Evolutionary conservation across 768 basidiomycete species (phyloP), one percentile per base, ranked within the genome.

Genomic region (Hygrocybe coccinea): DNA sequence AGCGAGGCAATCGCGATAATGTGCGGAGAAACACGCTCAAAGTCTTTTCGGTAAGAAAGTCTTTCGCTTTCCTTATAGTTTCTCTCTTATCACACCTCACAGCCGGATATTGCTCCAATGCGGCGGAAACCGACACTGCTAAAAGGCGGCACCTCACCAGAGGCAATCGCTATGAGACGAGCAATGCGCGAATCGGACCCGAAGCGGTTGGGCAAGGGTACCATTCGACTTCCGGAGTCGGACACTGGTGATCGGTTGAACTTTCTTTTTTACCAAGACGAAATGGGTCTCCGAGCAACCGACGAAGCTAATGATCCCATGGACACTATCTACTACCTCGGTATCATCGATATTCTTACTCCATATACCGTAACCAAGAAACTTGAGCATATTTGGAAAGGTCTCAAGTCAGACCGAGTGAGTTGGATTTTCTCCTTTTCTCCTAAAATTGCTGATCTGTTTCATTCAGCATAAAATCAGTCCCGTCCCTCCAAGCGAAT

Each of bases 261-360:
- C 56, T 92, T 95, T 67, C 70, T 97, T 24, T 99, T 99, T 71
- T 97, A 97, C 66, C 91, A 95, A 63, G 95, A 99, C 65, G 97
- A 98, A 62, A 94, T 94, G 11, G 97, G 97, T 0, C 66, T 95
- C 43, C 80, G 88, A 33, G 91, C 94, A 35, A 97, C 95, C 15
- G 85, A 95, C 68, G 95, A 97, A 63, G 71, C 69, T 8, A 95
- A 98, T 68, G 76, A 80, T 17, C 69, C 77, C 1, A 70, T 86
- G 71, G 86, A 87, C 60, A 83, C 82, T 46, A 87, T 97, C 54
- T 97, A 95, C 69, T 97, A 97, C 69, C 76, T 97, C 8, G 95
- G 97, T 21, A 82, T 99, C 52, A 99, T 99, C 65, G 97, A 99
- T 70, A 98, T 97, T 60, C 73, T 95, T 57, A 98, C 97, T 22